These are phyloP conservation scores for Canavalia ensiformis DNA, from an alignment of 306 rosid species.

Conservation along the genomic window DNA sequence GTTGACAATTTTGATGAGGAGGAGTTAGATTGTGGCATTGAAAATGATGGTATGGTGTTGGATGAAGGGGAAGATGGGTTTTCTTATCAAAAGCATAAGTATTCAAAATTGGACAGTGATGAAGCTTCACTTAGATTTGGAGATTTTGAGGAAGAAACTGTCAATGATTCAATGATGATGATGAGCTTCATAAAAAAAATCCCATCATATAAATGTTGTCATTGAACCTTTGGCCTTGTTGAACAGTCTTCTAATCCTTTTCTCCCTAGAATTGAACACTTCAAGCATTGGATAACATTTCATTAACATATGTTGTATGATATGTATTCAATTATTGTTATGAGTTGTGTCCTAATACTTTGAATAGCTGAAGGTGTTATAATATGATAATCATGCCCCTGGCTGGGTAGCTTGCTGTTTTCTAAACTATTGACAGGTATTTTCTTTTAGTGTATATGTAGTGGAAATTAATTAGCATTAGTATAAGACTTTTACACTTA, in stretches of 20 bases:
- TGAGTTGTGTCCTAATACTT: neutral
- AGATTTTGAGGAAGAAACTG: slow-evolving; percentile 85
- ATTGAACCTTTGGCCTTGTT: neutral
- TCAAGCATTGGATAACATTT: neutral
- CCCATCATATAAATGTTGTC: neutral
- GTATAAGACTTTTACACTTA: neutral
- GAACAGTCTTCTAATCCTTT: neutral
- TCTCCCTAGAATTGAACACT: neutral
- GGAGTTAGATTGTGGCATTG: slow-evolving; percentile 59
- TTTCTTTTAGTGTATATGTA: slow-evolving; percentile 12
- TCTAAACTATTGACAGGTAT: neutral
- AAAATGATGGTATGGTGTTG: slow-evolving; percentile 73
- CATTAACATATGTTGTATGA: neutral
- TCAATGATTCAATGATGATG: slow-evolving; percentile 88
- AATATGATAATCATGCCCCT: slow-evolving; percentile 24
- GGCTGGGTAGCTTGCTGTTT: slow-evolving; percentile 2
- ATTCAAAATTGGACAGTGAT: slow-evolving; percentile 70
- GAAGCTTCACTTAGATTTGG: slow-evolving; percentile 65
- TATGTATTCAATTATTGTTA: slow-evolving; percentile 11
- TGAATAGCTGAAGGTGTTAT: slow-evolving; percentile 20
- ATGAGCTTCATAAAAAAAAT: slow-evolving; percentile 58
- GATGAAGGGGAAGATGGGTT: slow-evolving; percentile 61
- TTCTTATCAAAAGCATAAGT: slow-evolving; percentile 55
- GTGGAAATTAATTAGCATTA: neutral
- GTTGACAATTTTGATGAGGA: slow-evolving; percentile 70